A percentile compares a stretch with the other conserved stretches of the same genome.
Conservation (phyloP, 2,329 filamentous ascomycete species). For the Aspergillus ochraceus region DNA sequence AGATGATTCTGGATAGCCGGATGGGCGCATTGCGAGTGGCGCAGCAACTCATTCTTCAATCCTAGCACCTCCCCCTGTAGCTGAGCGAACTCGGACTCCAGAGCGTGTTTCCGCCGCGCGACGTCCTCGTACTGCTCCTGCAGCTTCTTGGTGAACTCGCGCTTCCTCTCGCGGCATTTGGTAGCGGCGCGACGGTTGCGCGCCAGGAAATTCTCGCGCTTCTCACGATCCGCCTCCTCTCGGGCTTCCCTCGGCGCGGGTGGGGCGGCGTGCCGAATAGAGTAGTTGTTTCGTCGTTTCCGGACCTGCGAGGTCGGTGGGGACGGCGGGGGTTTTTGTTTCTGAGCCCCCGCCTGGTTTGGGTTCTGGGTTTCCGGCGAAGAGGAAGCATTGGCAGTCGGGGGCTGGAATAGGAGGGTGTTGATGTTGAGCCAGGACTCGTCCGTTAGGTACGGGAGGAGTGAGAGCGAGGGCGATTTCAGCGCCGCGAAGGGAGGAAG, state of each 20-base stretch:
- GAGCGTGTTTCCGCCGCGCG: background rate
- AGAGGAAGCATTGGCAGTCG: too few relatives aligned
- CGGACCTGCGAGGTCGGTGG: background rate
- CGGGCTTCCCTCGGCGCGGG: too few relatives aligned
- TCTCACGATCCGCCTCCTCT: background rate
- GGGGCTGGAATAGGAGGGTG: background rate
- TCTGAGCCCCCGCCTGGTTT: too few relatives aligned
- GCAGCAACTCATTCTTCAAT: too few relatives aligned
- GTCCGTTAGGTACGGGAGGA: background rate
- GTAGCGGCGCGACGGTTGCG: background rate
- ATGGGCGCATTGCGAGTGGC: too few relatives aligned
- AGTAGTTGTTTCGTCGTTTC: background rate
- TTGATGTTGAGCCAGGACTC: background rate
- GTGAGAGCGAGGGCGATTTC: background rate
- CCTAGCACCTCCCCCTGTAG: too few relatives aligned
- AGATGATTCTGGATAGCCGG: too few relatives aligned
- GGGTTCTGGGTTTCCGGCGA: too few relatives aligned
- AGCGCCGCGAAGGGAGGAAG: background rate
- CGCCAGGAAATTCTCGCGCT: background rate
- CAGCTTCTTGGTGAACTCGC: background rate
- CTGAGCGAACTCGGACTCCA: too few relatives aligned
- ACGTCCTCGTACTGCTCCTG: background rate
- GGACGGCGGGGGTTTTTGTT: too few relatives aligned
- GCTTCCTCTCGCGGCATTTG: background rate
- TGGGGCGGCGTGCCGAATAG: background rate